These are phyloP conservation scores for Mucor saturninus DNA, from an alignment of 371 early-diverging fungal genomes.

Conservation along the genomic window DNA sequence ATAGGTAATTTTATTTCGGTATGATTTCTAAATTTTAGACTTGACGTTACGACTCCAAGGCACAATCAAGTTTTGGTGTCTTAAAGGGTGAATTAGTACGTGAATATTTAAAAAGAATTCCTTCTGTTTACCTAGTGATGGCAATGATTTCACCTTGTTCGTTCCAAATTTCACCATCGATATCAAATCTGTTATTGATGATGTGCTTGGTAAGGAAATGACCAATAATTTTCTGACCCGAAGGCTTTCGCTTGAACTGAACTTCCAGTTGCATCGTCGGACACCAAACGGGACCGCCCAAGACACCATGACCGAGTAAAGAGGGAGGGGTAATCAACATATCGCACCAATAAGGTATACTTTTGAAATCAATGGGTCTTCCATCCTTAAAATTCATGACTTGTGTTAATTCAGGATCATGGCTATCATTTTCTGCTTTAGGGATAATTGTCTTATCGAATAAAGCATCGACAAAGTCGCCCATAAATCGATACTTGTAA, in stretches of 20 bases:
- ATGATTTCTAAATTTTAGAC: neutral
- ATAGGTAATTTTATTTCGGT: no score
- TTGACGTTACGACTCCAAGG: conserved; percentile 42
- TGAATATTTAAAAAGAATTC: neutral
- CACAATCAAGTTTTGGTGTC: conserved; percentile 47
- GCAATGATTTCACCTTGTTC: conserved; percentile 41
- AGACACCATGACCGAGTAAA: conserved; percentile 31
- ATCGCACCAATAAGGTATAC: conserved; percentile 51
- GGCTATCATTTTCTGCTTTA: conserved; percentile 8
- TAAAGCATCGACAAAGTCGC: neutral
- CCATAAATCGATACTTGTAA: no score
- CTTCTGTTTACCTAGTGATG: conserved; percentile 32
- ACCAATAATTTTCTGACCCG: conserved; percentile 31
- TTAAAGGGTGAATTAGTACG: conserved; percentile 4
- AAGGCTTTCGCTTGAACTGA: conserved; percentile 46
- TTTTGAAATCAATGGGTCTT: conserved; percentile 44
- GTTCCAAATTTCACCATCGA: conserved; percentile 49
- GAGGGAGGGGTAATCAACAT: conserved; percentile 48
- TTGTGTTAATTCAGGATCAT: conserved; percentile 43
- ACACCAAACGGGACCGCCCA: conserved; percentile 44
- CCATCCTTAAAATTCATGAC: conserved; percentile 38
- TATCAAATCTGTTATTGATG: conserved; percentile 47
- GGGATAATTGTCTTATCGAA: conserved; percentile 15
- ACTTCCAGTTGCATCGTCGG: conserved; percentile 56
- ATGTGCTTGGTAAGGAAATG: conserved; percentile 45